These are phyloP conservation scores for Cercospora citrullina DNA, from an alignment of 2,329 filamentous ascomycete genomes.

Conservation along the genomic window DNA sequence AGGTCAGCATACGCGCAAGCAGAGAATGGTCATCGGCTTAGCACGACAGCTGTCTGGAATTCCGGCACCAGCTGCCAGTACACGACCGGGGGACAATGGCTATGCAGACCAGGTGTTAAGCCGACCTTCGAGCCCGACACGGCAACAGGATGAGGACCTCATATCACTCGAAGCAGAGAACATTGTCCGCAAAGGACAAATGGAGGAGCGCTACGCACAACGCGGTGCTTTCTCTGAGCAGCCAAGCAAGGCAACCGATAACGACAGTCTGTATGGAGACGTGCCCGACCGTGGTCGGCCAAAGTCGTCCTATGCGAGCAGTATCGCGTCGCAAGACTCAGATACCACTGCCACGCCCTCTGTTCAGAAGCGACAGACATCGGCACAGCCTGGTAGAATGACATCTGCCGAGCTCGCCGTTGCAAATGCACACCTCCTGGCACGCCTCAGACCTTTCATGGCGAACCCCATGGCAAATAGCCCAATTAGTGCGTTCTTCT, in stretches of 20 bases:
- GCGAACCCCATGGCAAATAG: conserved; percentile 75
- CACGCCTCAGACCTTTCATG: conserved; percentile 83
- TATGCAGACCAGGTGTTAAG: conserved; percentile 48
- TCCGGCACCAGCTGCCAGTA: conserved; percentile 60
- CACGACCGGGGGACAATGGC: conserved; percentile 37
- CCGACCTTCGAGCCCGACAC: conserved; percentile 45
- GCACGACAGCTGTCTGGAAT: conserved; percentile 87
- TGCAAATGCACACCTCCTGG: conserved; percentile 86
- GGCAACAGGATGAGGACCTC: conserved; percentile 60
- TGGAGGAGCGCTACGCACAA: conserved; percentile 60
- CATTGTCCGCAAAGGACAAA: conserved; percentile 73
- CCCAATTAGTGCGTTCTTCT: conserved; percentile 92
- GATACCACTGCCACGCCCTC: conserved; percentile 36
- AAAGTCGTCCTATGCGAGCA: conserved; percentile 25
- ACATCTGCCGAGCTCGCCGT: conserved; percentile 71
- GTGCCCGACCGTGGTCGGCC: conserved; percentile 28
- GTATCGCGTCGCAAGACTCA: conserved; percentile 29
- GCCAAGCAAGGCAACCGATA: conserved; percentile 52
- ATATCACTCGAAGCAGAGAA: conserved; percentile 74
- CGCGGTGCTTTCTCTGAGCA: conserved; percentile 73
- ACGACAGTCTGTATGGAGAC: conserved; percentile 42
- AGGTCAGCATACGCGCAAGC: conserved; percentile 82
- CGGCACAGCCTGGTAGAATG: conserved; percentile 61
- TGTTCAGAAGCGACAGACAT: conserved; percentile 52
- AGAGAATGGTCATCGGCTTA: conserved; percentile 81